These are phyloP conservation scores for Thraustochytrium striatum DNA, from an alignment of 352 stramenopile species.

Conservation along the genomic window DNA sequence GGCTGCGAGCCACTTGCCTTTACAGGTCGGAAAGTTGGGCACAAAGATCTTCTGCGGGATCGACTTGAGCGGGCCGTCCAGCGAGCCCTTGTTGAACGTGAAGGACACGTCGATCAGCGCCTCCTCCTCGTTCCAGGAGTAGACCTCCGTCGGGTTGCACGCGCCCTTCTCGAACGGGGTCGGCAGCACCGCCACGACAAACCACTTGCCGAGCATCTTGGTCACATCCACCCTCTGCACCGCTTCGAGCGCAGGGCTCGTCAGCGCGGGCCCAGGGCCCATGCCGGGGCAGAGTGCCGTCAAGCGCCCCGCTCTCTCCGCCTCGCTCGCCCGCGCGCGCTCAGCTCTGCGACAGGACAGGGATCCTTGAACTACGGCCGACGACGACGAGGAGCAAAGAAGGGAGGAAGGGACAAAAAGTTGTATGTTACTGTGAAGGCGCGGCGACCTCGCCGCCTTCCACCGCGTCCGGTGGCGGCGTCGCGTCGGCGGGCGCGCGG, in stretches of 20 bases:
- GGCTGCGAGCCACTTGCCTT: conserved; percentile 11
- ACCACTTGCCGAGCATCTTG: conserved; percentile 41
- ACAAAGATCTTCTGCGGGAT: conserved; percentile 44
- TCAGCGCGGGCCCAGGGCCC: too few relatives aligned
- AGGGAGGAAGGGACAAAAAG: too few relatives aligned
- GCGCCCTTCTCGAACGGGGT: conserved; percentile 45
- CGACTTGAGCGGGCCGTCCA: conserved; percentile 38
- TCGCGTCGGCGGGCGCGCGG: too few relatives aligned
- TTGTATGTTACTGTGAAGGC: too few relatives aligned
- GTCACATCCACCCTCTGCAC: conserved; percentile 14
- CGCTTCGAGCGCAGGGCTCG: conserved; percentile 16
- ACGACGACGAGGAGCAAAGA: too few relatives aligned
- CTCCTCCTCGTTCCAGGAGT: conserved; percentile 40
- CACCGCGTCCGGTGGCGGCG: too few relatives aligned
- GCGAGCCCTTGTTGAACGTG: conserved; percentile 45
- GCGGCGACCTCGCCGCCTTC: too few relatives aligned
- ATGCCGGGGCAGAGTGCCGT: too few relatives aligned
- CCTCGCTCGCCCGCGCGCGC: too few relatives aligned
- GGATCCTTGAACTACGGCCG: too few relatives aligned
- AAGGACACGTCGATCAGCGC: conserved; percentile 41
- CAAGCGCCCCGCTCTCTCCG: too few relatives aligned
- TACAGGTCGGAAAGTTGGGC: not conserved
- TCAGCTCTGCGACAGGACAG: too few relatives aligned
- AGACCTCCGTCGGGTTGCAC: conserved; percentile 44
- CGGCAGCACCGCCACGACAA: conserved; percentile 35